Conservation (phyloP, 2,329 filamentous ascomycete genomes). For the Conoideocrella luteorostrata region DNA sequence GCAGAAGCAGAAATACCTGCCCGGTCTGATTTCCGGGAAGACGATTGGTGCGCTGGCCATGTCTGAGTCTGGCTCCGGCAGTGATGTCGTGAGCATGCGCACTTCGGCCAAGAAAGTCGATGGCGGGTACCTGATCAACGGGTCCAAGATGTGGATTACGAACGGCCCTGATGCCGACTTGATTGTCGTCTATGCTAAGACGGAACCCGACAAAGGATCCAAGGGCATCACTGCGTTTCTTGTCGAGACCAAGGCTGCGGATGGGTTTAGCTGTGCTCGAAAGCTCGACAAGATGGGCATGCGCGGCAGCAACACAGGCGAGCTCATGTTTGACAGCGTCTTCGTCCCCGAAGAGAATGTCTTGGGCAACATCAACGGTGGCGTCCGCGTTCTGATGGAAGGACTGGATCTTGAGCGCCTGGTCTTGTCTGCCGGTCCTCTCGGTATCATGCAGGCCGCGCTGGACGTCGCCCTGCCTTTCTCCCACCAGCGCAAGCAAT, state of each 20-base stretch:
- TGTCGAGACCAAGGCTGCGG: constrained; percentile 61
- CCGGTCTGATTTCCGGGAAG: constrained; percentile 72
- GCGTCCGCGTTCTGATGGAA: constrained; percentile 90
- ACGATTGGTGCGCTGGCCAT: constrained; percentile 86
- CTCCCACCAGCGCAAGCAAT: constrained; percentile 83
- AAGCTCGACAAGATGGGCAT: constrained; percentile 98
- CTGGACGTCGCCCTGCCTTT: constrained; percentile 85
- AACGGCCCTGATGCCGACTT: constrained; percentile 93
- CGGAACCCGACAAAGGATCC: constrained; percentile 67
- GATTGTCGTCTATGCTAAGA: constrained; percentile 96
- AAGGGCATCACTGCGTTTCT: constrained; percentile 96
- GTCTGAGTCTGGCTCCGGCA: constrained; percentile 86
- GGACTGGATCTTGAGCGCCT: constrained; percentile 90
- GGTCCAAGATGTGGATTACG: constrained; percentile 99
- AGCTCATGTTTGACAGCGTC: constrained; percentile 83
- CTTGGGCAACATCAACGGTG: constrained; percentile 71
- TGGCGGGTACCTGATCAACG: constrained; percentile 79
- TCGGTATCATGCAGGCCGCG: constrained; percentile 90
- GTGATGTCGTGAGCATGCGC: constrained; percentile 94
- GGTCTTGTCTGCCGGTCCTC: constrained; percentile 81
- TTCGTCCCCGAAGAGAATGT: constrained; percentile 82
- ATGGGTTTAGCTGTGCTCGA: constrained; percentile 78
- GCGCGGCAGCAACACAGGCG: constrained; percentile 93
- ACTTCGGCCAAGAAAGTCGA: constrained; percentile 73
- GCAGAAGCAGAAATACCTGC: constrained; percentile 77